Conservation (phyloP, 306 rosid genomes). For the Prunus mira region DNA sequence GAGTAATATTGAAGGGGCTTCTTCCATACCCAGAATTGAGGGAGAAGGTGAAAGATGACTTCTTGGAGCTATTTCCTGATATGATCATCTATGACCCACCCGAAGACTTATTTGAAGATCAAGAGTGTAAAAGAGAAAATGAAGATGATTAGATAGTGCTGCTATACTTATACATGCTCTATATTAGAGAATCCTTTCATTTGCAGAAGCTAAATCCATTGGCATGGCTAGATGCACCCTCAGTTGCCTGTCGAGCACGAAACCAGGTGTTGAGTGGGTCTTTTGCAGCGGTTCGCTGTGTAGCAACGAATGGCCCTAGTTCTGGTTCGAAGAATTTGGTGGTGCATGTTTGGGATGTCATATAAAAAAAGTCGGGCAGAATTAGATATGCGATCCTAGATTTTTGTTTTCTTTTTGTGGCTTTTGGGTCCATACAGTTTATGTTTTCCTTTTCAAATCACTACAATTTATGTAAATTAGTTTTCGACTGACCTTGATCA, state of each 20-base stretch:
- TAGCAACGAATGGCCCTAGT: not conserved
- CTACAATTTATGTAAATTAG: no score
- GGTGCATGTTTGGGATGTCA: not conserved
- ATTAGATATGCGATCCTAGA: not conserved
- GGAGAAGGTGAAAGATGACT: conserved; percentile 76
- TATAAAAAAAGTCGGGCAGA: not conserved
- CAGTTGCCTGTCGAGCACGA: not conserved
- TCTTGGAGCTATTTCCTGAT: conserved; percentile 77
- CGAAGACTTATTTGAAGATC: conserved; percentile 82
- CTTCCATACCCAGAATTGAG: conserved; percentile 78
- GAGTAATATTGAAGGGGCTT: conserved; percentile 87
- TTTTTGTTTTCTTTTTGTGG: not conserved
- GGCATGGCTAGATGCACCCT: not conserved
- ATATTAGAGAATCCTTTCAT: not conserved
- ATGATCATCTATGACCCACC: conserved; percentile 91
- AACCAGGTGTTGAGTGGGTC: not conserved
- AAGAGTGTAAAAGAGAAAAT: conserved; percentile 30
- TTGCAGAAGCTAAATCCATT: not conserved
- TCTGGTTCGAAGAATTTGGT: not conserved
- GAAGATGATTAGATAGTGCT: conserved; percentile 23
- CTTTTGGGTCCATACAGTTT: not conserved
- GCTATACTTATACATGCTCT: not conserved
- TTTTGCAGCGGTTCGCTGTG: not conserved
- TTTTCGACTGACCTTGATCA: no score
- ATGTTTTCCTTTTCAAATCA: no score